These are phyloP conservation scores for Boletus tomentosulus DNA, from an alignment of 768 basidiomycete genomes.

Conservation along the genomic window DNA sequence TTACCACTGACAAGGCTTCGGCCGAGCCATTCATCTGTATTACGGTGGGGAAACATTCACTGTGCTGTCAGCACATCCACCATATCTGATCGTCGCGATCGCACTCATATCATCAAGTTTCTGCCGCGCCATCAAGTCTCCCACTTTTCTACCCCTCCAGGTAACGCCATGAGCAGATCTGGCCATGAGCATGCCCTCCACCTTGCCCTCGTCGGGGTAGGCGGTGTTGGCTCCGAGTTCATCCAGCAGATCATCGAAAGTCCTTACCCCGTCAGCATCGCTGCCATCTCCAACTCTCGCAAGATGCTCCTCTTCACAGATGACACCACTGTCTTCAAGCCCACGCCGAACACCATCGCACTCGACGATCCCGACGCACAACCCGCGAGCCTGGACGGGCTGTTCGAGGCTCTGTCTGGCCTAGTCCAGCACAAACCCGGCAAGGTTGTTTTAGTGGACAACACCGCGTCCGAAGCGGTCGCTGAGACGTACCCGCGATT, in stretches of 20 bases:
- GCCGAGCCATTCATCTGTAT: conserved; percentile 4
- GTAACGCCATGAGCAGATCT: conserved; percentile 12
- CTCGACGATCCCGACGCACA: conserved; percentile 41
- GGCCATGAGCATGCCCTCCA: conserved; percentile 31
- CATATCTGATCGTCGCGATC: conserved; percentile 14
- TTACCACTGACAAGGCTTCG: not conserved
- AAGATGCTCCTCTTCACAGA: conserved; percentile 51
- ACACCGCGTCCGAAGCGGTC: conserved; percentile 81
- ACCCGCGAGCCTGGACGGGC: conserved; percentile 32
- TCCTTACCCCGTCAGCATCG: conserved; percentile 58
- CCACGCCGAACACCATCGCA: conserved; percentile 43
- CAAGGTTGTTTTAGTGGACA: conserved; percentile 80
- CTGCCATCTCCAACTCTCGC: conserved; percentile 67
- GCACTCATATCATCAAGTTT: not conserved
- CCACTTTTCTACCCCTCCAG: not conserved
- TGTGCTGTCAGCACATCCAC: conserved; percentile 1
- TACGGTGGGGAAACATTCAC: too few relatives aligned
- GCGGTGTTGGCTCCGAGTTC: conserved; percentile 88
- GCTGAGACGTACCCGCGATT: conserved; percentile 80
- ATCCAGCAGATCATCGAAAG: conserved; percentile 68
- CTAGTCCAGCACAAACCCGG: conserved; percentile 41
- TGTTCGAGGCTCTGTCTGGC: conserved; percentile 40
- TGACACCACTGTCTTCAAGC: conserved; percentile 37
- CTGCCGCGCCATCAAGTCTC: not conserved
- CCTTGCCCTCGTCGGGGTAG: conserved; percentile 86